Evolutionary conservation across 164 flowering plant genomes (phyloP), one percentile per base, ranked within the genome.

Genomic region (Vitis riparia): DNA sequence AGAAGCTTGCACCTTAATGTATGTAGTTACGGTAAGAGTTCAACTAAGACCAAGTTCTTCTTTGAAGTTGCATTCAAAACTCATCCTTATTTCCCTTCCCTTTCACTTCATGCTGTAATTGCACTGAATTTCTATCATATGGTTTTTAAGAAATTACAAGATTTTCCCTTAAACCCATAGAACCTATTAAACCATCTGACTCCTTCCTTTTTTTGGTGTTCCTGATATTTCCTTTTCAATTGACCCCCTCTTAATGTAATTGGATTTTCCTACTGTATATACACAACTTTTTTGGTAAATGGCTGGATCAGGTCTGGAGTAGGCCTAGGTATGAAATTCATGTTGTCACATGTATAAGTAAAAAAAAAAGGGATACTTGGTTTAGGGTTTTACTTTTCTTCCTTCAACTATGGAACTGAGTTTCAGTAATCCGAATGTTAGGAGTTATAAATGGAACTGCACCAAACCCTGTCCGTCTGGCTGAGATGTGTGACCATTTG

Each of bases 371-470:
- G 16, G 30, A 30, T n/a, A 32, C 17, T 37, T 14, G 19, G 7
- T 16, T 16, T 37, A 44, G 49, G 62, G 4, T 4, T 61, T 52
- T 61, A 5, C 44, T n/a, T 8, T 9, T 32, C 23, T 6, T 59
- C 13, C 19, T n/a, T 11, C 44, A 51, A 8, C 16, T 10, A 23
- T 17, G 19, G 62, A 57, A 51, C 53, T 59, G 17, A 52, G 1
- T 2, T 62, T 59, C 0, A 16, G 47, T 19, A 29, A 32, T 29
- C 59, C 53, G 7, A 73, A 57, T 70, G 5, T 70, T 87, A 95
- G 99, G 99, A 62, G 94, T 91, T 55, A 93, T 93, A 66, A 95
- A 95, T 75, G 98, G 97, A 55, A 95, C 99, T 62, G 93, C 98
- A 48, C 99, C 99, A 68, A 89, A 95, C 68, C 99, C 98, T 8